Conservation (phyloP, 176 grass and related monocot genomes). For the Paspalum vaginatum region DNA sequence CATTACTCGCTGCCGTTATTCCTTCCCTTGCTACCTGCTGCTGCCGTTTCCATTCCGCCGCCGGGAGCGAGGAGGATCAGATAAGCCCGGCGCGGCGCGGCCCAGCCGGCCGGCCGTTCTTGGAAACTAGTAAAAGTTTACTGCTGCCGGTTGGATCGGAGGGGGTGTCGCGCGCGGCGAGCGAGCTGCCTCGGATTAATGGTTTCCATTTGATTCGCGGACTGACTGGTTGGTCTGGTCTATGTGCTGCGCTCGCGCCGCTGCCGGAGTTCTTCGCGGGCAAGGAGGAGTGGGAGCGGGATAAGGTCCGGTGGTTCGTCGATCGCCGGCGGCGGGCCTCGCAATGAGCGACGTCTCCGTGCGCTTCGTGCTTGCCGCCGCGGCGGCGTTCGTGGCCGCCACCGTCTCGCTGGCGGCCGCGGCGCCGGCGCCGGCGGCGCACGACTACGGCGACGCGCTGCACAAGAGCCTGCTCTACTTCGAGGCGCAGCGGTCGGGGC, state of each 20-base stretch:
- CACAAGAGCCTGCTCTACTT: constrained; percentile 93
- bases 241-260: not conserved
- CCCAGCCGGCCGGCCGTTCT: not conserved
- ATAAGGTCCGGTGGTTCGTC: not conserved
- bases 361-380: constrained; percentile 9
- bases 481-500: constrained; percentile 91
- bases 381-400: not conserved
- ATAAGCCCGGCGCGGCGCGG: no score
- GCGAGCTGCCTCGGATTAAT: not conserved
- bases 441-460: constrained; percentile 85
- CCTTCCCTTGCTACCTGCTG: not conserved
- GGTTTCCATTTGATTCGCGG: not conserved
- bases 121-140: not conserved
- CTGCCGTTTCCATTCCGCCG: constrained; percentile 3
- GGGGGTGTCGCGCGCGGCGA: no score
- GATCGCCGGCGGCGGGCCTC: not conserved
- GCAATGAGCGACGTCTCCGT: constrained; percentile 59
- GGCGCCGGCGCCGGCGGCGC: not conserved
- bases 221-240: not conserved
- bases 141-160: not conserved
- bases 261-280: not conserved
- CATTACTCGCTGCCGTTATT: not conserved
- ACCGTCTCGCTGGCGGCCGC: constrained; percentile 26
- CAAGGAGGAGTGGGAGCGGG: not conserved
- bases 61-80: not conserved